Base-by-base conservation (phyloP, 78 protist genomes). In the Dictyostelium firmibasis region DNA sequence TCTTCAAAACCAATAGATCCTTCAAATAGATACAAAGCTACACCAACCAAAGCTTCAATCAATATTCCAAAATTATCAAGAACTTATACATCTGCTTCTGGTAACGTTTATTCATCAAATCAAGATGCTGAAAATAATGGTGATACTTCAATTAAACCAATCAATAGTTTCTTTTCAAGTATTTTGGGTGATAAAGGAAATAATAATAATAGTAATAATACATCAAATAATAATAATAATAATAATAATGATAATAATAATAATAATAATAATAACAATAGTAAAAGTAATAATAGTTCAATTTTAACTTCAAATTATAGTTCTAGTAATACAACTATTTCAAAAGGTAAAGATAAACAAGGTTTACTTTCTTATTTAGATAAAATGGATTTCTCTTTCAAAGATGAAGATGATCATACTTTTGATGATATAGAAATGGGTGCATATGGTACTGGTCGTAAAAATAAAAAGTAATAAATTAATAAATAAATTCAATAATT, bases 361-460 rank as follows among this genome's bases (percentile, higher is more conserved):
- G 38, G 74, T 43, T 88, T 84, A 67, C 20, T 84, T 13, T 35
- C 72, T 57, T 81, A 69, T 88, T 88, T 85, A 79, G 87, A 86
- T 35, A 86, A 86, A 76, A 16, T 75, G 27, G 78, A 86, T 70
- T 86, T 86, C 31, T 35, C 38, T 18, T 50, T 74, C 27, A 11
- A 76, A 11, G 47, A 74, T 47, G 92, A 86, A 36, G 74, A 86
- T 57, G 84, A 86, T 76, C n/a, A 77, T 23, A 77, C 38, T 0
- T 77, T 77, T 60, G 83, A 86, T 33, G 92, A 86, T 41, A 76
- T 86, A 14, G 92, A 86, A 86, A 74, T 86, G 83, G 92, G 92
- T 44, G 76, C 83, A 20, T 77, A 41, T 77, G 33, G 33, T 11
- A 25, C 0, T 67, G 35, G 35, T 10, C 31, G 35, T n/a, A 67